A percentile compares a stretch with the other conserved stretches of the same genome.
These are phyloP conservation scores for Umbelopsis sp. DNA, from an alignment of 192 early-diverging fungal species.

Conservation along the genomic window DNA sequence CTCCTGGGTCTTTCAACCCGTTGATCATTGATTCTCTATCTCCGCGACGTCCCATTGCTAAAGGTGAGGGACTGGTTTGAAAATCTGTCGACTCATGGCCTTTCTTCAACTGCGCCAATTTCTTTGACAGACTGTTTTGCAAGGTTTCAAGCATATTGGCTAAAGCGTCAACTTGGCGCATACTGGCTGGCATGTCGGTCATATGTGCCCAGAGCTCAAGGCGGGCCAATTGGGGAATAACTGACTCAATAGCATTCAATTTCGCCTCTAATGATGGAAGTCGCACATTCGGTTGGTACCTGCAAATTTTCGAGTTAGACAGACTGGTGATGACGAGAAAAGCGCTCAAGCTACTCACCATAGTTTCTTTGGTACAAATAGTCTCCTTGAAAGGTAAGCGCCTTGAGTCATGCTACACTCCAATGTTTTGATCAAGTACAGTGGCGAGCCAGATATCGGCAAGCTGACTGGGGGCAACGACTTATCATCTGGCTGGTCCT, in stretches of 20 bases:
- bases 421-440: constrained; percentile 23
- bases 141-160: constrained; percentile 11
- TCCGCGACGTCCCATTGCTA: background rate
- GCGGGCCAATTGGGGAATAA: constrained; percentile 11
- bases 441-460: background rate
- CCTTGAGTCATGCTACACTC: constrained; percentile 36
- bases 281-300: constrained; percentile 31
- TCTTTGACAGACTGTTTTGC: constrained; percentile 28
- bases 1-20: background rate
- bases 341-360: constrained; percentile 26
- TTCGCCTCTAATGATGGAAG: constrained; percentile 33
- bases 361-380: constrained; percentile 40
- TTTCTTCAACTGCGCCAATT: constrained; percentile 16
- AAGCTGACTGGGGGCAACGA: background rate
- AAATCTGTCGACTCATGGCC: background rate
- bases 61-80: background rate
- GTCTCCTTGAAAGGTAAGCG: constrained; percentile 22
- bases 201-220: constrained; percentile 34
- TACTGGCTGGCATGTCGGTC: constrained; percentile 25
- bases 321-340: background rate
- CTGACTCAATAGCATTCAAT: constrained; percentile 26
- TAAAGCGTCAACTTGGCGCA: constrained; percentile 22
- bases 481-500: background rate
- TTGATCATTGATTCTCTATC: background rate
- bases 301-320: background rate